These are phyloP conservation scores for Pythium phragmiticola DNA, from an alignment of 352 stramenopile genomes.

Conservation along the genomic window DNA sequence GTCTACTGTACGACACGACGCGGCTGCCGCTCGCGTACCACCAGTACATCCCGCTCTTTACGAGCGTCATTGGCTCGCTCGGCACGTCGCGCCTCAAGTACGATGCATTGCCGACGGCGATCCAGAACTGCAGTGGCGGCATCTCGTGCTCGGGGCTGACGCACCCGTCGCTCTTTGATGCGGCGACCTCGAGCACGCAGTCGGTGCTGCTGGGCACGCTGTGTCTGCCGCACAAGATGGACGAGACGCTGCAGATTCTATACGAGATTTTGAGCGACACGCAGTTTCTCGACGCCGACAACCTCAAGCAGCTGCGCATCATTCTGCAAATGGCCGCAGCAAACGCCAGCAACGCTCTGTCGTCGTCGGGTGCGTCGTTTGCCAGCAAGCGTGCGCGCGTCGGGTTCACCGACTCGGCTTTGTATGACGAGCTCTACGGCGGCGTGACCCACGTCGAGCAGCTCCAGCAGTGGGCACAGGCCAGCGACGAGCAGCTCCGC, in stretches of 20 bases:
- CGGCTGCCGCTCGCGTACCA: constrained; percentile 60
- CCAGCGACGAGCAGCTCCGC: constrained; percentile 62
- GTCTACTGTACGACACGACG: constrained; percentile 62
- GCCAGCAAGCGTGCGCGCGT: constrained; percentile 60
- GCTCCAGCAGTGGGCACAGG: constrained; percentile 70
- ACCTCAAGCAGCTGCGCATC: constrained; percentile 71
- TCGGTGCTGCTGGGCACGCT: constrained; percentile 64
- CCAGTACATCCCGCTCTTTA: constrained; percentile 67
- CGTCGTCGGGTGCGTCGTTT: constrained; percentile 59
- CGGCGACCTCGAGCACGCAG: constrained; percentile 41
- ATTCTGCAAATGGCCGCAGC: constrained; percentile 70
- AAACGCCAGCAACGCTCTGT: constrained; percentile 70
- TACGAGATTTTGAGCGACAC: constrained; percentile 68
- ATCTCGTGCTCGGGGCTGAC: constrained; percentile 61
- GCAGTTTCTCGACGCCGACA: constrained; percentile 67
- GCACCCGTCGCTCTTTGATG: constrained; percentile 57
- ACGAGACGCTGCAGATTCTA: constrained; percentile 57
- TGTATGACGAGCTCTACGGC: constrained; percentile 69
- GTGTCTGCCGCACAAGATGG: constrained; percentile 73
- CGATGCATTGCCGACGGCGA: constrained; percentile 64
- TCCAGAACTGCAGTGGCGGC: constrained; percentile 78
- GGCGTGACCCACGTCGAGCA: constrained; percentile 74
- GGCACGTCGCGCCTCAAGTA: constrained; percentile 66
- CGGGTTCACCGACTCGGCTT: constrained; percentile 45
- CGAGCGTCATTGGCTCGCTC: constrained; percentile 67